These are phyloP conservation scores for Kingdonia uniflora DNA, from an alignment of 164 flowering plant species.

Conservation along the genomic window DNA sequence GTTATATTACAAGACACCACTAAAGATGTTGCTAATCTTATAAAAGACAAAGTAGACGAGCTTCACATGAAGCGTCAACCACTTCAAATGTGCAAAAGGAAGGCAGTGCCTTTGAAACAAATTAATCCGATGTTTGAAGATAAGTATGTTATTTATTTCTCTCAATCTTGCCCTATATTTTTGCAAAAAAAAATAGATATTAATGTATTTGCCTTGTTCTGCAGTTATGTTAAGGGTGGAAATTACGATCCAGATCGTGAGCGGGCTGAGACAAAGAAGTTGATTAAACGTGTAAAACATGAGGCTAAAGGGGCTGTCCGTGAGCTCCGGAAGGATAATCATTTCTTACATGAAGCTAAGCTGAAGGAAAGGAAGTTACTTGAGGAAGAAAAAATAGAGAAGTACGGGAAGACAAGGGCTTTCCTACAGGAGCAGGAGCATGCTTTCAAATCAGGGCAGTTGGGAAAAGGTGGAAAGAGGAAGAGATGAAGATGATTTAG, in stretches of 20 bases:
- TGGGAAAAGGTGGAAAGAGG: conserved; percentile 73
- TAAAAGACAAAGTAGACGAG: conserved; percentile 40
- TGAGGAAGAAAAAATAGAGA: conserved; percentile 68
- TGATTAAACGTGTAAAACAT: conserved; percentile 44
- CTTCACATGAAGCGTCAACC: conserved; percentile 54
- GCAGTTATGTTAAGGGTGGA: conserved; percentile 96
- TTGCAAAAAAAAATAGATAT: neutral
- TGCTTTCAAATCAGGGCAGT: conserved; percentile 88
- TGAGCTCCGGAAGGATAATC: conserved; percentile 80
- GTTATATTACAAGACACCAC: conserved; percentile 31
- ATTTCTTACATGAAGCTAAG: conserved; percentile 58
- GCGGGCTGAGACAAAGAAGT: conserved; percentile 59
- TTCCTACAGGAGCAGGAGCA: conserved; percentile 94
- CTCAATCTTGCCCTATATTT: neutral
- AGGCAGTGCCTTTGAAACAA: conserved; percentile 62
- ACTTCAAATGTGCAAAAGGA: conserved; percentile 73
- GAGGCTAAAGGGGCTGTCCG: conserved; percentile 85
- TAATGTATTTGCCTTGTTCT: conserved; percentile 6
- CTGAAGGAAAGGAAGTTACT: conserved; percentile 31
- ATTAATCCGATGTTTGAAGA: conserved; percentile 82
- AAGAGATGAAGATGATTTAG: no score
- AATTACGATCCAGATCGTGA: conserved; percentile 96
- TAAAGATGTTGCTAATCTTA: conserved; percentile 34
- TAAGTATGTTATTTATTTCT: conserved; percentile 37
- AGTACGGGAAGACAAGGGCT: conserved; percentile 51